Percentiles rank a stretch among this genome's conserved stretches.
phyloP scores from a whole-genome alignment of 1,139 yeast genomes.

The Hyphopichia khmerensis region DNA sequence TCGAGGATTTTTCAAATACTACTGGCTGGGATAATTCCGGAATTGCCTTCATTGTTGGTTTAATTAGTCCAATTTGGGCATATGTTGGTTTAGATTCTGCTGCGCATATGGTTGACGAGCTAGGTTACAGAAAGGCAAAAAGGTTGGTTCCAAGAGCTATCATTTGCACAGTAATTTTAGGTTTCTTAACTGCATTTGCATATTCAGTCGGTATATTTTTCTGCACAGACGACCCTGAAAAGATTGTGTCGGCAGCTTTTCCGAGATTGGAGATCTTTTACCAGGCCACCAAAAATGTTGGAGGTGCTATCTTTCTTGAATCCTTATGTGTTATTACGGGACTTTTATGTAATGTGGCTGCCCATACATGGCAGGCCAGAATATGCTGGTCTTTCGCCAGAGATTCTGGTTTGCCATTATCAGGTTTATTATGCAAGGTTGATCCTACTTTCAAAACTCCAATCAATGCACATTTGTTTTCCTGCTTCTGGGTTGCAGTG shows the following conservation, averaged over 20 bases:
- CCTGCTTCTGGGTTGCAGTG: constrained; percentile 35
- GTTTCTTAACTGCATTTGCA: constrained; percentile 59
- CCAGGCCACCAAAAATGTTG: constrained; percentile 54
- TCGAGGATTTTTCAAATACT: constrained; percentile 32
- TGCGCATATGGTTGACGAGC: constrained; percentile 68
- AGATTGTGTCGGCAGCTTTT: constrained; percentile 43
- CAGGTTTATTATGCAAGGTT: constrained; percentile 38
- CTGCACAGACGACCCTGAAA: constrained; percentile 51
- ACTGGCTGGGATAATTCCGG: constrained; percentile 44
- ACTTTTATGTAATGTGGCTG: constrained; percentile 66
- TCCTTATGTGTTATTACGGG: constrained; percentile 59
- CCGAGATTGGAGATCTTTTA: constrained; percentile 63
- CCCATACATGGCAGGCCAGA: constrained; percentile 78
- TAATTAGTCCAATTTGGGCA: constrained; percentile 69
- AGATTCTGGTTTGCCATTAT: constrained; percentile 51
- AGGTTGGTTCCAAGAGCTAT: constrained; percentile 64
- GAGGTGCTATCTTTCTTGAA: constrained; percentile 62
- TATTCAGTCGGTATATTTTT: constrained; percentile 64
- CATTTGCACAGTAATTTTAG: constrained; percentile 66
- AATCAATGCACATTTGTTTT: constrained; percentile 43
- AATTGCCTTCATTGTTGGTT: constrained; percentile 54
- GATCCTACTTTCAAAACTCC: constrained; percentile 46
- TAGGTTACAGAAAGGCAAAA: constrained; percentile 49
- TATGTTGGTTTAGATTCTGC: constrained; percentile 68
- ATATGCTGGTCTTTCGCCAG: constrained; percentile 77